These are phyloP conservation scores for Pichia sp. DNA, from an alignment of 1,139 yeast species.

Conservation along the genomic window DNA sequence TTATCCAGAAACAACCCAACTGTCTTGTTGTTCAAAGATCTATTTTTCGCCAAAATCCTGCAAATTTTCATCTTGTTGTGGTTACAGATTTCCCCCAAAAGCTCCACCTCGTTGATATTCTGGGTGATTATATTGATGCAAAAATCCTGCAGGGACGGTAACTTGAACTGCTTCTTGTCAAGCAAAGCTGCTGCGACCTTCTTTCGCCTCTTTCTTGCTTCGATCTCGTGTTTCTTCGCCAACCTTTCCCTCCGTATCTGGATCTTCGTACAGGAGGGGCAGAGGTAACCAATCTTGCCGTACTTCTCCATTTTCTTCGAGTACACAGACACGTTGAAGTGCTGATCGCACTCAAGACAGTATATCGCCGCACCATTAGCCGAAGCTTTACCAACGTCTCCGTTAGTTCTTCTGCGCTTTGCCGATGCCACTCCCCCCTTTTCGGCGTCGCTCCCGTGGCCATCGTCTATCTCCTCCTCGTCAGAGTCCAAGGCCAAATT, in stretches of 20 bases:
- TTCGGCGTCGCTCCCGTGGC: slow-evolving; percentile 38
- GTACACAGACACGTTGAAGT: slow-evolving; percentile 60
- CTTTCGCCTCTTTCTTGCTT: slow-evolving; percentile 69
- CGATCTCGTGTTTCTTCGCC: slow-evolving; percentile 48
- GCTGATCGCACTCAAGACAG: slow-evolving; percentile 57
- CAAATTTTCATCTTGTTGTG: slow-evolving; percentile 62
- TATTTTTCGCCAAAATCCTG: slow-evolving; percentile 70
- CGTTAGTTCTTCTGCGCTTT: background rate
- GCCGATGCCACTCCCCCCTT: slow-evolving; percentile 21
- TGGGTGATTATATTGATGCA: slow-evolving; percentile 69
- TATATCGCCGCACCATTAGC: slow-evolving; percentile 30
- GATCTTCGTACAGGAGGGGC: slow-evolving; percentile 57
- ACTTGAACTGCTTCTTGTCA: slow-evolving; percentile 57
- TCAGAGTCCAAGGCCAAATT: slow-evolving; percentile 23
- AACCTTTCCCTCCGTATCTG: slow-evolving; percentile 42
- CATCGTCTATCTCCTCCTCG: slow-evolving; percentile 32
- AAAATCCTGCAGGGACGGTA: slow-evolving; percentile 75
- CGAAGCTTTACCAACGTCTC: slow-evolving; percentile 6
- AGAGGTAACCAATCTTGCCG: slow-evolving; percentile 50
- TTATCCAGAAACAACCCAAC: slow-evolving; percentile 68
- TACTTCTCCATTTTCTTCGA: slow-evolving; percentile 50
- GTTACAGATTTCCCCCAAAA: slow-evolving; percentile 73
- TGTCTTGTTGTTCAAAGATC: slow-evolving; percentile 71
- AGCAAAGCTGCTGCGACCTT: slow-evolving; percentile 79
- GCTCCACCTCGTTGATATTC: slow-evolving; percentile 73